Percentiles rank a stretch among this genome's conserved stretches.
These are phyloP conservation scores for Dothistroma septosporum DNA, from an alignment of 2,329 filamentous ascomycete species.

Conservation along the genomic window DNA sequence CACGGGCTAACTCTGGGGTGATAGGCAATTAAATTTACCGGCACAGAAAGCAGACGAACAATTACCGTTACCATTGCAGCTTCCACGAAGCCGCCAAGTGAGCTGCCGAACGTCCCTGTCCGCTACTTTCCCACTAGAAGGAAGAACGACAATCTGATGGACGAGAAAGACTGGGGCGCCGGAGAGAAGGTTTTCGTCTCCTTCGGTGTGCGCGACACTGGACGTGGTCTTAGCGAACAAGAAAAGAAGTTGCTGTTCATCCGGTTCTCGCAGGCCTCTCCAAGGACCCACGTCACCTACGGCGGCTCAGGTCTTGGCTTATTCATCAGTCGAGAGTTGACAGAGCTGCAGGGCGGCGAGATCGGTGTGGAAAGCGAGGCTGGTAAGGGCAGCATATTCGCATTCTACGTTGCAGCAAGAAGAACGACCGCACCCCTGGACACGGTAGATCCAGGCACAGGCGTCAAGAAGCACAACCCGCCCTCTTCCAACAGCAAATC, in stretches of 20 bases:
- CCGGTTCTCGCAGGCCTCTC: slow-evolving; percentile 72
- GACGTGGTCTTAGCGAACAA: slow-evolving; percentile 60
- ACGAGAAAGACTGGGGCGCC: slow-evolving; percentile 63
- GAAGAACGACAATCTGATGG: slow-evolving; percentile 44
- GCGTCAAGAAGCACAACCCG: slow-evolving; percentile 14
- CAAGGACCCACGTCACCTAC: slow-evolving; percentile 72
- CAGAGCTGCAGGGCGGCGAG: slow-evolving; percentile 73
- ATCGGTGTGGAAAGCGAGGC: slow-evolving; percentile 68
- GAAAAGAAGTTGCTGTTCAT: slow-evolving; percentile 74
- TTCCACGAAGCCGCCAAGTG: slow-evolving; percentile 52
- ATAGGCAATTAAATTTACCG: slow-evolving; percentile 69
- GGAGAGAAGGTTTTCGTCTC: slow-evolving; percentile 64
- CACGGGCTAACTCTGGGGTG: slow-evolving; percentile 28
- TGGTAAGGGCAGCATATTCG: slow-evolving; percentile 68
- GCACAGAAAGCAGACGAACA: slow-evolving; percentile 55
- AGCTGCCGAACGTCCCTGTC: slow-evolving; percentile 44
- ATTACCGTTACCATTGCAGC: slow-evolving; percentile 65
- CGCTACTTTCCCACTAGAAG: slow-evolving; percentile 59
- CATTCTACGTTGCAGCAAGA: slow-evolving; percentile 69
- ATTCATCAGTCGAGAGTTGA: slow-evolving; percentile 75
- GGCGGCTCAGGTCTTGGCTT: slow-evolving; percentile 74
- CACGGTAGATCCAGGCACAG: slow-evolving; percentile 17
- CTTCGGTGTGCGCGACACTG: slow-evolving; percentile 73
- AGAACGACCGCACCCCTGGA: slow-evolving; percentile 45
- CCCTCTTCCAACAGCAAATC: slow-evolving; percentile 16